Evolutionary conservation across 1,284 basidiomycete genomes (phyloP), one percentile per base, ranked within the genome.

Genomic region (Bondarzewia mesenterica): DNA sequence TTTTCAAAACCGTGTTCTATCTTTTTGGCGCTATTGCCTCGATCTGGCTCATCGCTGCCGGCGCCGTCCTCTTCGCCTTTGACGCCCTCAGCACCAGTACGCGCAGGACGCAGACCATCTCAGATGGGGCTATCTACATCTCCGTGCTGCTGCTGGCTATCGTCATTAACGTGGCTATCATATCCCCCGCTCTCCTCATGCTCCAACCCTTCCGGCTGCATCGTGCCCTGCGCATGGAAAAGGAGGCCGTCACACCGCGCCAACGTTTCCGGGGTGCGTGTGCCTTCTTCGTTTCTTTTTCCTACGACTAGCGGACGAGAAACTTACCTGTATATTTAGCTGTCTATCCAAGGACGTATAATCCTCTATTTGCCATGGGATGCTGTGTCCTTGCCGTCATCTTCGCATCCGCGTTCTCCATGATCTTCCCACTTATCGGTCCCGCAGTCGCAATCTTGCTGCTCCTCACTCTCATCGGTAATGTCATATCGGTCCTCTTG

Each of bases 391-490:
- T 88, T 42, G 85, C 77, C 26, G 71, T 89, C 51, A 69, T 85
- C 38, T 83, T 89, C 64, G 80, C 84, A 45, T 82, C 80, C 38
- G 79, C 72, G 36, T 90, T 81, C 66, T 72, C 75, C 46, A 61
- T 89, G 46, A 78, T 90, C 42, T 89, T 89, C 61, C 89, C 89
- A 2, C 65, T 90, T 40, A 77, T 92, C 50, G 79, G 78, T 0
- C 81, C 86, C 36, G 82, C 85, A 46, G 80, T 83, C 37, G 68
- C 80, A 21, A 49, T 89, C 27, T 64, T 90, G 47, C 62, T 90
- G 3, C 70, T 85, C 49, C 69, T 91, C 16, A 80, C 80, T 3
- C 69, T 89, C 48, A 71, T 89, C 53, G 85, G 82, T 82, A 60
- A 54, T 77, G 29, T 37, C 8, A 15, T 15, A 44, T 38, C 21